Evolutionary conservation across 495 filamentous ascomycete species (phyloP), one percentile per base, ranked within the genome.

Genomic region (Venustampulla echinocandica): DNA sequence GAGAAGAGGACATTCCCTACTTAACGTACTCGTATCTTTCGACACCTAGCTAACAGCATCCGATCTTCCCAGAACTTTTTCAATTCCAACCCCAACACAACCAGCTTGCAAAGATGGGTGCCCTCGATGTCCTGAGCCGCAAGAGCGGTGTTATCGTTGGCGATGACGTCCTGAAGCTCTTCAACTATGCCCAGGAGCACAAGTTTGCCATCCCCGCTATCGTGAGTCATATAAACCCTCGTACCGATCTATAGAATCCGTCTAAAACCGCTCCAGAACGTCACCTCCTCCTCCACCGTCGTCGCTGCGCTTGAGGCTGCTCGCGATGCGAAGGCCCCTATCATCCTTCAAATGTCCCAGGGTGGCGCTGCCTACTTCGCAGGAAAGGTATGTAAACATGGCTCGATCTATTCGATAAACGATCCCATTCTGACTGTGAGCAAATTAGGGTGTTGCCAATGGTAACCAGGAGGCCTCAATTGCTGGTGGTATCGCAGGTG

Each of bases 281-380:
- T 95, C 58, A 96, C 92, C 55, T 94, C 87, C 38, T 90, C 84
- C 42, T 92, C 85, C 52, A 94, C 89, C 40, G 87, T 84, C 39
- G 80, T 95, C 51, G 81, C 88, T 55, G 69, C 84, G 17, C 85
- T 97, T 44, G 92, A 99, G 71, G 93, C 93, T 55, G 92, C 92
- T 47, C 79, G 87, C 50, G 92, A 97, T 62, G 67, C 77, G 56
- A 90, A 88, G 59, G 75, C 84, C 38, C 89, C 90, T 41, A 80
- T 96, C 68, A 84, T 95, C 63, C 79, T 95, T 47, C 90, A 96
- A 70, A 70, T 87, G 56, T 90, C 85, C 58, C 85, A 96, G 69
- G 90, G 92, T 59, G 92, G 92, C 67, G 84, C 89, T 28, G 89
- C 88, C 54, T 95, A 83, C 79, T 96, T 95, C 64, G 82, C 82